Evolutionary conservation across 208 protist genomes (phyloP), one percentile per base, ranked within the genome.

Genomic region (Leishmania amazonensis): DNA sequence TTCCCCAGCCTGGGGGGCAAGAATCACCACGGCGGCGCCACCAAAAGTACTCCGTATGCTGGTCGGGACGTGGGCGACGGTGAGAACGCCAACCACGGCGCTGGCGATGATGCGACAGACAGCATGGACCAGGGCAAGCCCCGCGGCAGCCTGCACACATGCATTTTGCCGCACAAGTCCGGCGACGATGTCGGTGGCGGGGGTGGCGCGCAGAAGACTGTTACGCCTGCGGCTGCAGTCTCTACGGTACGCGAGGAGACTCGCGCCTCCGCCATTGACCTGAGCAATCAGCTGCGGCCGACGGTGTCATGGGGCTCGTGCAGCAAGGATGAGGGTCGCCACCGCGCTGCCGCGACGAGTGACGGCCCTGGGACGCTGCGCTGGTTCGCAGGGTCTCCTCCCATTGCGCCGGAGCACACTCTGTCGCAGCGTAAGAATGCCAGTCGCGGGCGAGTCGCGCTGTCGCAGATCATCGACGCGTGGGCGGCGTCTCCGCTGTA

Each of bases 401-500:
- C 76, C 38, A 60, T 81, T 31, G 76, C 72, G 5, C 76, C 81
- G 58, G 45, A 79, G 57, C 31, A 51, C 42, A 64, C 71, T 42
- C 31, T 65, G 8, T 54, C 53, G 47, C 65, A 62, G 53, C 80
- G 83, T 15, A 89, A 87, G 60, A 82, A 80, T 15, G 62, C 81
- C 6, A 84, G 73, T 7, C 70, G 57, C 40, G 77, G 83, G n/a
- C 76, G 58, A 49, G 78, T 75, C 8, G 84, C 84, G 72, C 84
- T 87, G 45, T 65, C 58, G 13, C 84, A 84, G 76, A 83, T 84
- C 13, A 53, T 87, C 21, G 51, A 60, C 28, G 84, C 80, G 7
- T 84, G 84, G 80, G 80, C 81, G 84, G 79, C 84, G 13, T 85
- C 24, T 42, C 42, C 67, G 15, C 42, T 51, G 19, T 51, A 73